Percentiles rank a stretch among this genome's conserved stretches.
phyloP scores from a whole-genome alignment of 23 red algal species.

The Chondrus crispus region DNA sequence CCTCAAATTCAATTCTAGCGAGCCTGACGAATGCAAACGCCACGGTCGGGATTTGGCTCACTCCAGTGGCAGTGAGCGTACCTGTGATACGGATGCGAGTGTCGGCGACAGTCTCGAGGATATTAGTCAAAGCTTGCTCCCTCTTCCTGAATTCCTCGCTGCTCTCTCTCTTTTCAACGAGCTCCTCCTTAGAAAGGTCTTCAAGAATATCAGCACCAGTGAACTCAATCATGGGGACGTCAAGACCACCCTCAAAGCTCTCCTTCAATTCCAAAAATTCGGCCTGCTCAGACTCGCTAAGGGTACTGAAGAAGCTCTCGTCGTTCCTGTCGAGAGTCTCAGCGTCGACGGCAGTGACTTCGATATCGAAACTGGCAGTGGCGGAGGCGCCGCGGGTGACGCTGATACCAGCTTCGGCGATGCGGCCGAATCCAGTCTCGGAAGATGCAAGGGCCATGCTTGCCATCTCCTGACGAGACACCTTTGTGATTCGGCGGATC shows the following conservation, averaged over 20 bases:
- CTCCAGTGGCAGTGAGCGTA: background rate
- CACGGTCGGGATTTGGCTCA: background rate
- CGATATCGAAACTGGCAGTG: slow-evolving; percentile 38
- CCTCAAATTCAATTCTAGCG: background rate
- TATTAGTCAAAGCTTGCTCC: background rate
- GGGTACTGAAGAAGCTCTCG: background rate
- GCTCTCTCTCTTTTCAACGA: background rate
- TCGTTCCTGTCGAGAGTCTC: background rate
- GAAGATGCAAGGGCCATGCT: too few species aligned
- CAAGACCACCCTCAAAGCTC: background rate
- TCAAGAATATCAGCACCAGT: background rate
- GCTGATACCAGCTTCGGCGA: too few species aligned
- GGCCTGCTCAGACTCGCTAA: background rate
- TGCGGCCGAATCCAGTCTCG: too few species aligned
- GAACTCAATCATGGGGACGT: slow-evolving; percentile 10
- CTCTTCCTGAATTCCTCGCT: background rate
- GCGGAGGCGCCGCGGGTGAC: too few species aligned
- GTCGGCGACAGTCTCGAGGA: background rate
- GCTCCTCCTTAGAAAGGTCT: background rate
- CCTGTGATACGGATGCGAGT: slow-evolving; percentile 5
- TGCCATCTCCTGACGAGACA: too few species aligned
- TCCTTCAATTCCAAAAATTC: background rate
- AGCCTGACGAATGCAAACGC: slow-evolving; percentile 25
- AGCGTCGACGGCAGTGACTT: background rate
- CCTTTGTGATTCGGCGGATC: too few species aligned